Conservation (phyloP, 192 early-diverging fungal species). For the Mortierella hygrophila region DNA sequence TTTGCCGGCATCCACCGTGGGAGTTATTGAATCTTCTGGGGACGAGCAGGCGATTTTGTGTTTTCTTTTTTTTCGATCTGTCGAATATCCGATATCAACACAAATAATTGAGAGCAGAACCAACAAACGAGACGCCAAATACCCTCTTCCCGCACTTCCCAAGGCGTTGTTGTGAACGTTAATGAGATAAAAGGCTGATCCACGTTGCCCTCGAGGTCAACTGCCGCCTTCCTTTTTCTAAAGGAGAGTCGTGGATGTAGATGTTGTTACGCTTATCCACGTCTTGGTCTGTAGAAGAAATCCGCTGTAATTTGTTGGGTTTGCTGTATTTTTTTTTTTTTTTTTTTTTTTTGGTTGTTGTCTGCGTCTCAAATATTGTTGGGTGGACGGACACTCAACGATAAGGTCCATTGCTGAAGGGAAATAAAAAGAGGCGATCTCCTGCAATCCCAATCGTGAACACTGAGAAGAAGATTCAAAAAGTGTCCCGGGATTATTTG, state of each 20-base stretch:
- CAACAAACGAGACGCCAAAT: neutral
- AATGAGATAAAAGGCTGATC: neutral
- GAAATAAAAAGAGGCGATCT: neutral
- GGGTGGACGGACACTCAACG: neutral
- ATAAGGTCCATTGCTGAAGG: neutral
- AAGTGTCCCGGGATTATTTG: neutral
- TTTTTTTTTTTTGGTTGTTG: neutral
- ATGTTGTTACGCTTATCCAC: neutral
- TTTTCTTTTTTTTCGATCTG: constrained; percentile 12
- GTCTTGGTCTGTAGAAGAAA: neutral
- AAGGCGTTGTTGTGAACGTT: neutral
- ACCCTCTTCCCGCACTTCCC: neutral
- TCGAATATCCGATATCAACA: constrained; percentile 9
- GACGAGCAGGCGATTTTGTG: constrained; percentile 16
- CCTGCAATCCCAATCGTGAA: neutral
- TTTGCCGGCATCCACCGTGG: constrained; percentile 13
- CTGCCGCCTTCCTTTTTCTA: neutral
- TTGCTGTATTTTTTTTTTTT: constrained; percentile 4
- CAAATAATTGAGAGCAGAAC: constrained; percentile 16
- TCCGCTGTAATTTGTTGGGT: constrained; percentile 13
- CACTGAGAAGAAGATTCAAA: neutral
- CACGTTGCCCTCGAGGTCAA: neutral
- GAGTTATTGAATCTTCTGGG: constrained; percentile 14
- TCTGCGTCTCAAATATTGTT: constrained; percentile 7
- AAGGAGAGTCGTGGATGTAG: neutral